Base-by-base conservation (phyloP, 352 stramenopile species). In the Phytophthora sojae region DNA sequence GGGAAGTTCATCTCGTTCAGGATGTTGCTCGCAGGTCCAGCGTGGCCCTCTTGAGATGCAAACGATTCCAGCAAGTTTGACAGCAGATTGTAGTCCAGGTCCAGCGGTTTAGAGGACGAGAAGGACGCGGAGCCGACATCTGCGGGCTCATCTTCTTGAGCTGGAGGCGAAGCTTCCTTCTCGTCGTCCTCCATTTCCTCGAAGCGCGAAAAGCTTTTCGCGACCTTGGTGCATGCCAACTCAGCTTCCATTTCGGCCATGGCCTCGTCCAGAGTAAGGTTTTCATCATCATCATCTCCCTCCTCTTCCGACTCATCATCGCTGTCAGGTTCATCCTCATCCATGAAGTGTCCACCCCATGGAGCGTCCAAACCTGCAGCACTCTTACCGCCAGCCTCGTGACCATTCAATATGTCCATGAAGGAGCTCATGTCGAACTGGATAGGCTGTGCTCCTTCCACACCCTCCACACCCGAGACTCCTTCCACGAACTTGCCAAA, bases 171-270 rank as follows among this genome's bases (percentile, higher is more conserved):
- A 8, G n/a, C 19, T 17, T 73, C 57, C 17, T 69, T 56, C 2
- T 62, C 17, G 6, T 59, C 55, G 23, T 66, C 47, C 3, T 79
- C 62, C 29, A 80, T 14, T 29, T 75, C 54, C 25, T 79, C 63
- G 17, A 80, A 67, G n/a, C 59, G 64, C 11, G 74, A 63, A 23
- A 95, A 94, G 55, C 82, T 93, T 70, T 88, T 81, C 21, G 51
- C 65, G 52, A 94, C 69, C 25, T 85, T 88, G 2, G 85, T 86
- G 29, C 68, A 60, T 25, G 66, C 53, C 17, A 96, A 65, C 44
- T 95, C 87, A 0, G 71, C 79, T 29, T 96, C 89, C 87, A 96
- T 94, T 71, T 91, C 84, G 4, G 73, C 83, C 85, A 94, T 94
- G 0, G 83, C 82, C 26, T 85, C 61, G 0, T 81, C 76, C 70